These are phyloP conservation scores for Mycena indigotica DNA, from an alignment of 768 basidiomycete species.

Conservation along the genomic window DNA sequence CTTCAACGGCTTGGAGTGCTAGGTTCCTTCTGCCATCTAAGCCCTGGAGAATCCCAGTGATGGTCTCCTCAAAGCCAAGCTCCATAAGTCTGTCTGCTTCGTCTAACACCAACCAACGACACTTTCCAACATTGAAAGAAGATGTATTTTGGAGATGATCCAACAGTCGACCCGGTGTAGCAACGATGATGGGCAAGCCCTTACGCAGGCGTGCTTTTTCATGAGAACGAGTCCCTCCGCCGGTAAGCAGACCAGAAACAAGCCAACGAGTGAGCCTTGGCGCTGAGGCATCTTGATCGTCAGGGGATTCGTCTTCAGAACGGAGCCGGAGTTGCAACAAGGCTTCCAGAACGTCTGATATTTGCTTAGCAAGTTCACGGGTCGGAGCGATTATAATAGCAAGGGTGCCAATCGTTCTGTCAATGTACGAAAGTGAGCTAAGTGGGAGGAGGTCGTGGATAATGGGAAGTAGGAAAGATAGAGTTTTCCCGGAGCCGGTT, in stretches of 20 bases:
- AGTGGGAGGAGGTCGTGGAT: conserved; percentile 92
- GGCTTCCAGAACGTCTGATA: conserved; percentile 89
- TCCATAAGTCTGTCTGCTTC: conserved; percentile 99
- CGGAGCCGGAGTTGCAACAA: conserved; percentile 77
- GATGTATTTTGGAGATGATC: conserved; percentile 97
- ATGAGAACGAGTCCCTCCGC: conserved; percentile 91
- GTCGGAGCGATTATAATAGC: conserved; percentile 95
- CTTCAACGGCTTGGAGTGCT: conserved; percentile 65
- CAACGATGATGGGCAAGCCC: conserved; percentile 92
- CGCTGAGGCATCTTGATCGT: conserved; percentile 45
- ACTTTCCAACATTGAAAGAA: conserved; percentile 90
- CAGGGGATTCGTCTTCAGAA: conserved; percentile 53
- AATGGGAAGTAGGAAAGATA: conserved; percentile 92
- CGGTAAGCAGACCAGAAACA: conserved; percentile 89
- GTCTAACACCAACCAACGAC: conserved; percentile 94
- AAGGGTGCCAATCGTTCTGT: conserved; percentile 91
- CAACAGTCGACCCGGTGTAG: conserved; percentile 91
- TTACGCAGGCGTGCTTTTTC: conserved; percentile 96
- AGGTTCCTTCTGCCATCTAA: conserved; percentile 82
- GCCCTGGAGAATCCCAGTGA: conserved; percentile 84
- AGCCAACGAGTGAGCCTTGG: conserved; percentile 81
- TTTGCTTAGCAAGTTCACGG: conserved; percentile 94
- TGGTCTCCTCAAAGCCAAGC: conserved; percentile 95
- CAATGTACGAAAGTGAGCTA: conserved; percentile 88
- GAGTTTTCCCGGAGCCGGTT: conserved; percentile 95